phyloP scores from a whole-genome alignment of 2,329 filamentous ascomycete genomes.

The Trichophyton verrucosum region DNA sequence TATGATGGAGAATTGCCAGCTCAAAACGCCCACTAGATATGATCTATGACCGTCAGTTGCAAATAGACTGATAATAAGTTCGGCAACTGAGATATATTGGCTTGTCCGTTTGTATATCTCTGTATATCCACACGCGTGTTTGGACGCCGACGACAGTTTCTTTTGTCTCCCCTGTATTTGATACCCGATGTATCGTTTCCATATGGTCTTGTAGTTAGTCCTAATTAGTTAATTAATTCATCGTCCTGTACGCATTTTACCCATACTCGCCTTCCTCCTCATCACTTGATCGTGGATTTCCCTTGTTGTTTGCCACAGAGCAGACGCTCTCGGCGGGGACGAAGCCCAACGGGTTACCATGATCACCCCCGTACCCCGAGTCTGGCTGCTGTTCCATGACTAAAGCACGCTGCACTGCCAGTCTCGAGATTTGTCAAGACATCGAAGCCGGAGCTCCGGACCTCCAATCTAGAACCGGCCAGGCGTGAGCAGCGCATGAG shows the following conservation, averaged over 20 bases:
- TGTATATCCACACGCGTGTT: background rate
- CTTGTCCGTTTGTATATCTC: background rate
- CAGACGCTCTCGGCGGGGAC: no score
- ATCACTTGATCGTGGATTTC: background rate
- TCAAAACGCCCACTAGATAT: background rate
- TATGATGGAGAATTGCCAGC: slow-evolving; percentile 28
- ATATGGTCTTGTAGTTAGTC: background rate
- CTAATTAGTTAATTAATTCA: background rate
- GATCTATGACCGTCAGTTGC: background rate
- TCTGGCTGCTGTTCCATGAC: background rate
- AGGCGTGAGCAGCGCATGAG: background rate
- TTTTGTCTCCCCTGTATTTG: background rate
- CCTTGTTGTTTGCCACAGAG: background rate
- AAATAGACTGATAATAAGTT: background rate
- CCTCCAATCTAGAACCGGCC: background rate
- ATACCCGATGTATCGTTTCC: slow-evolving; percentile 1
- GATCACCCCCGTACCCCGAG: background rate
- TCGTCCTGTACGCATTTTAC: background rate
- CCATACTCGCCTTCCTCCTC: background rate
- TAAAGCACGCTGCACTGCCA: background rate
- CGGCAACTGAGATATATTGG: background rate
- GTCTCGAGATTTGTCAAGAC: background rate
- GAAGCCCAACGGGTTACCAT: background rate
- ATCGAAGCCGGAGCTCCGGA: background rate
- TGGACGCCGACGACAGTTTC: background rate